Base-by-base conservation (phyloP, 345 rosid genomes). In the Corchorus olitorius region DNA sequence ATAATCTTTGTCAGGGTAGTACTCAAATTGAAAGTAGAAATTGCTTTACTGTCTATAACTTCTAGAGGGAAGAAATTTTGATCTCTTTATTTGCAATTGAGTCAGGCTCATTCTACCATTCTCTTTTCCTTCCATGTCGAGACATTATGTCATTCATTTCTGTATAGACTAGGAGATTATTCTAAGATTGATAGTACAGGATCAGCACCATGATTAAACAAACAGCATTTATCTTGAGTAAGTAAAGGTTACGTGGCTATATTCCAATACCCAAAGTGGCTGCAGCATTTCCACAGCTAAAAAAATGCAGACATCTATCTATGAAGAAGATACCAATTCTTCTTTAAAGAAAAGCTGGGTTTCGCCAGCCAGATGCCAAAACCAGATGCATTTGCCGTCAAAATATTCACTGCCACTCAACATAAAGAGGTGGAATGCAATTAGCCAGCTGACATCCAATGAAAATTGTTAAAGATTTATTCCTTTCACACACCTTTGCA, bases 221-320 rank as follows among this genome's bases (percentile, higher is more conserved):
- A 55, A 53, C 58, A 53, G 58, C 19, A 16, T 53, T 0, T 15
- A 6, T 37, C 12, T 19, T n/a, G 8, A 15, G 19, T 15, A 37
- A 34, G 45, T 9, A 53, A 35, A 52, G 15, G 75, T 20, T 22
- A 22, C 20, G 34, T 72, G 65, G 62, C 53, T 59, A 22, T 73
- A 45, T 59, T 46, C 76, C 76, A 73, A 22, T 73, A 46, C 27
- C 22, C 54, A 60, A 73, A 60, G 76, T 59, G 76, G 58, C 33
- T 48, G 22, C 76, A 27, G 68, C 76, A 72, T 72, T 56, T 72
- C 54, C 66, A 59, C 22, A 17, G 67, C 58, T 27, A 61, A 27
- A 7, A 58, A 59, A 9, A 35, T 59, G 27, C 63, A 70, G 3
- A 59, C 20, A 1, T 8, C 60, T 39, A 67, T 45, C 16, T n/a